Evolutionary conservation across 2,329 filamentous ascomycete genomes (phyloP).

Genomic region (Boeremia exigua): DNA sequence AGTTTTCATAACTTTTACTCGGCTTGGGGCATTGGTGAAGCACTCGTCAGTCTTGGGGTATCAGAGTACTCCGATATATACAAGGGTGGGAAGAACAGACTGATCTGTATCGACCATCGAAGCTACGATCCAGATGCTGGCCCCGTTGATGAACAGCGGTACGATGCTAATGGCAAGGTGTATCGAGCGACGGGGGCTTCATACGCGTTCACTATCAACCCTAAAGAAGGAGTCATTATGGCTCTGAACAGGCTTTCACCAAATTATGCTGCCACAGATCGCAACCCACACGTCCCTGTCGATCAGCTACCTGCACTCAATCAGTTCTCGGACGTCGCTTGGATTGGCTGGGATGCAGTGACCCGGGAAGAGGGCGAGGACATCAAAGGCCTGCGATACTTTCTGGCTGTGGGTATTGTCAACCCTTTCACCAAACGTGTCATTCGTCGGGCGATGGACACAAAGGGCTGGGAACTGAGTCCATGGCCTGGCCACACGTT

Average conservation of each 20-base stretch:
- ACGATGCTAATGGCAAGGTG: conserved; percentile 8
- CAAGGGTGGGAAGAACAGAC: conserved; percentile 22
- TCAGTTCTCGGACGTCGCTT: conserved; percentile 29
- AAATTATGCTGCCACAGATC: conserved; percentile 17
- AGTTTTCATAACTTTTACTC: conserved; percentile 18
- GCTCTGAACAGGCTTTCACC: conserved; percentile 21
- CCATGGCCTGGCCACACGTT: conserved; percentile 27
- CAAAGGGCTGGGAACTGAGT: conserved; percentile 11
- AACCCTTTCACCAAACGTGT: conserved; percentile 24
- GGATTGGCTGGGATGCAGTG: conserved; percentile 20
- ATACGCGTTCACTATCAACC: conserved; percentile 23
- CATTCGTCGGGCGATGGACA: conserved; percentile 14
- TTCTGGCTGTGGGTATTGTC: conserved; percentile 22
- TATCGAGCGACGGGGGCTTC: conserved; percentile 23
- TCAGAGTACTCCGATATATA: conserved; percentile 14
- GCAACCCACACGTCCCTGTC: conserved; percentile 13
- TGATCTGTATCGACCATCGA: conserved; percentile 19
- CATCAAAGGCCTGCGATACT: conserved; percentile 20
- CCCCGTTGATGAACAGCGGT: conserved; percentile 18
- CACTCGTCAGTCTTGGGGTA: conserved; percentile 19
- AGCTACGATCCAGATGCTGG: background rate
- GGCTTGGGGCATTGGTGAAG: conserved; percentile 24
- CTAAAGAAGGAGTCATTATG: conserved; percentile 26
- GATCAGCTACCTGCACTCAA: conserved; percentile 19
- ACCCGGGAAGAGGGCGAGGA: background rate